phyloP scores from a whole-genome alignment of 2,329 filamentous ascomycete genomes.

The Fusarium setosum region DNA sequence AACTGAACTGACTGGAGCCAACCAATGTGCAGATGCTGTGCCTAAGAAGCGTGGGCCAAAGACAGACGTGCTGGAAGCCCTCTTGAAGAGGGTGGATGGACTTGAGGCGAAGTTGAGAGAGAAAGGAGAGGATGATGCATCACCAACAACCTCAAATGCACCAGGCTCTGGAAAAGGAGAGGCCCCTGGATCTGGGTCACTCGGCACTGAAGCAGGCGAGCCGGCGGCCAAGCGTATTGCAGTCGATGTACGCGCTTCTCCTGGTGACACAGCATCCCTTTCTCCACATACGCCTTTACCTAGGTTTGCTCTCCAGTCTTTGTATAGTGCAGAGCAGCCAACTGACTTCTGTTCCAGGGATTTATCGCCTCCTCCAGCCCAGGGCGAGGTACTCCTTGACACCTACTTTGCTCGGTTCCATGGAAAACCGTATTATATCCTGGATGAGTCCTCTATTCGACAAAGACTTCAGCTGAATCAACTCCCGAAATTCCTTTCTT shows the following conservation, averaged over 20 bases:
- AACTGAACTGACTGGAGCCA: slow-evolving; percentile 1
- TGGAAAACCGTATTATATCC: slow-evolving; percentile 83
- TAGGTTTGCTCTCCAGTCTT: slow-evolving; percentile 27
- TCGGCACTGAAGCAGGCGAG: slow-evolving; percentile 44
- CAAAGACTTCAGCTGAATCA: slow-evolving; percentile 78
- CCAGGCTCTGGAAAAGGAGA: slow-evolving; percentile 33
- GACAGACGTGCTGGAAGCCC: slow-evolving; percentile 86
- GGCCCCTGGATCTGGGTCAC: slow-evolving; percentile 39
- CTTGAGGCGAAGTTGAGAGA: slow-evolving; percentile 83
- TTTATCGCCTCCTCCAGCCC: slow-evolving; percentile 58
- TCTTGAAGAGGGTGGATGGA: slow-evolving; percentile 87
- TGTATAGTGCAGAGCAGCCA: background rate
- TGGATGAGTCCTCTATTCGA: slow-evolving; percentile 81
- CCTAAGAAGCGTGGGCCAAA: slow-evolving; percentile 92
- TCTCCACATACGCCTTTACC: slow-evolving; percentile 42
- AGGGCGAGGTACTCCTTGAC: slow-evolving; percentile 75
- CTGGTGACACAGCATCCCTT: slow-evolving; percentile 36
- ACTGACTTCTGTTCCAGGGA: slow-evolving; percentile 51
- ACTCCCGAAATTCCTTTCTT: slow-evolving; percentile 65
- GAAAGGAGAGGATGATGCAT: slow-evolving; percentile 60
- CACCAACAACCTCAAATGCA: slow-evolving; percentile 36
- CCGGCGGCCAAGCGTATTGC: slow-evolving; percentile 55
- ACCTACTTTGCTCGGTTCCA: slow-evolving; percentile 85
- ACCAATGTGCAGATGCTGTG: slow-evolving; percentile 73
- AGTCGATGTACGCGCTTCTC: slow-evolving; percentile 49